Conservation (phyloP, 192 early-diverging fungal genomes). For the Coemansia sp. region DNA sequence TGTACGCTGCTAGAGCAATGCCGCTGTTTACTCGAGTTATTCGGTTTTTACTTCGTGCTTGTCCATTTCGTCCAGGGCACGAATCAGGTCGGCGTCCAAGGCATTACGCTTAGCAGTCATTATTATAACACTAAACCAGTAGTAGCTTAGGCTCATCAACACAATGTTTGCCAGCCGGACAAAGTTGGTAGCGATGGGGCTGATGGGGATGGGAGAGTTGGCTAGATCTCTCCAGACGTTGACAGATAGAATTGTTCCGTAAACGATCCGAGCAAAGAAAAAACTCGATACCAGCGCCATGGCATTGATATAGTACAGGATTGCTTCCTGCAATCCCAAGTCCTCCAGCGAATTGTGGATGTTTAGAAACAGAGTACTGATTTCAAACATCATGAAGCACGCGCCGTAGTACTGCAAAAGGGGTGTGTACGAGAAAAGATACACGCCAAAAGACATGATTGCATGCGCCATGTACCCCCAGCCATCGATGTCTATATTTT, state of each 20-base stretch:
- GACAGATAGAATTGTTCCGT: conserved; percentile 71
- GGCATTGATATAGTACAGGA: conserved; percentile 80
- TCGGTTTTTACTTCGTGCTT: conserved; percentile 13
- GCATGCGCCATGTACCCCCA: conserved; percentile 83
- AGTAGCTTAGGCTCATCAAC: conserved; percentile 44
- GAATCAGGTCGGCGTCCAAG: conserved; percentile 44
- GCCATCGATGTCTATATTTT: conserved; percentile 68
- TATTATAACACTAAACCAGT: conserved; percentile 49
- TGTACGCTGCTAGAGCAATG: neutral
- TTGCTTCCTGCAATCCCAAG: conserved; percentile 68
- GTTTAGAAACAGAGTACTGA: conserved; percentile 87
- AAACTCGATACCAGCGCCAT: conserved; percentile 73
- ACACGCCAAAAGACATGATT: conserved; percentile 70
- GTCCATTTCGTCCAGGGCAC: conserved; percentile 40
- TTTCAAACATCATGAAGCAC: conserved; percentile 87
- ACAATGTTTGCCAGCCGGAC: conserved; percentile 28
- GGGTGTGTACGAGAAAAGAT: conserved; percentile 65
- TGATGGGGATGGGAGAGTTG: conserved; percentile 31
- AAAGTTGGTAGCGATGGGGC: conserved; percentile 14
- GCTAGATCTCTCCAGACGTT: conserved; percentile 48
- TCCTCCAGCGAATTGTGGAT: conserved; percentile 82
- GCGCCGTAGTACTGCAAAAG: conserved; percentile 86
- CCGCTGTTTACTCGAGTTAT: neutral
- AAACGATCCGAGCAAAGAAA: conserved; percentile 74
- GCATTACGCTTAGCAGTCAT: conserved; percentile 44